phyloP scores from a whole-genome alignment of 306 rosid genomes.

The Lupinus albus region DNA sequence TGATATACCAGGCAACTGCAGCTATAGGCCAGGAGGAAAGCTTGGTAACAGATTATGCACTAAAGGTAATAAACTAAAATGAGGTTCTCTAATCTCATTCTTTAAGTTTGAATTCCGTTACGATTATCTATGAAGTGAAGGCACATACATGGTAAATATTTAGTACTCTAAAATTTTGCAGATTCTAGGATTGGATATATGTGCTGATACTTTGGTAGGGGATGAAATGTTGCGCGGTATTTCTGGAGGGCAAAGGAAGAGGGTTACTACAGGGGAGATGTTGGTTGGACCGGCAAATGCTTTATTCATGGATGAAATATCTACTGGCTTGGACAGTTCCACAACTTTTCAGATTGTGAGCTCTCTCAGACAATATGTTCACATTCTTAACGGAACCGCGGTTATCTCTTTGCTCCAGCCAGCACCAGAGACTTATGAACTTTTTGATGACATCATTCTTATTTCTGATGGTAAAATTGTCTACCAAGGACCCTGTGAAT shows the following conservation, averaged over 20 bases:
- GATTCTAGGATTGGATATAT: constrained; percentile 82
- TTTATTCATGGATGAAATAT: constrained; percentile 66
- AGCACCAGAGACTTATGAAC: constrained; percentile 60
- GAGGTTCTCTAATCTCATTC: neutral
- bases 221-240: constrained; percentile 78
- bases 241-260: constrained; percentile 90
- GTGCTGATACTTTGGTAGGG: constrained; percentile 84
- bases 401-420: constrained; percentile 62
- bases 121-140: neutral
- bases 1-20: constrained; percentile 45
- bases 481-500: constrained; percentile 61
- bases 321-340: constrained; percentile 65
- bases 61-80: constrained; percentile 55
- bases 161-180: constrained; percentile 30
- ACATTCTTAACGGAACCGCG: constrained; percentile 54
- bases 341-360: constrained; percentile 65
- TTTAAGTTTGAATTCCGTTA: neutral
- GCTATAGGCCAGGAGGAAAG: constrained; percentile 60
- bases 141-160: neutral
- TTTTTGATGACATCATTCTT: constrained; percentile 61
- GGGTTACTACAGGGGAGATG: constrained; percentile 81
- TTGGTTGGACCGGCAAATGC: constrained; percentile 62
- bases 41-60: constrained; percentile 65
- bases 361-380: constrained; percentile 49
- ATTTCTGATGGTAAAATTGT: constrained; percentile 60